A percentile compares a stretch with the other conserved stretches of the same genome.
phyloP scores from a whole-genome alignment of 148 eudicot genomes.

The Oxyria digyna region DNA sequence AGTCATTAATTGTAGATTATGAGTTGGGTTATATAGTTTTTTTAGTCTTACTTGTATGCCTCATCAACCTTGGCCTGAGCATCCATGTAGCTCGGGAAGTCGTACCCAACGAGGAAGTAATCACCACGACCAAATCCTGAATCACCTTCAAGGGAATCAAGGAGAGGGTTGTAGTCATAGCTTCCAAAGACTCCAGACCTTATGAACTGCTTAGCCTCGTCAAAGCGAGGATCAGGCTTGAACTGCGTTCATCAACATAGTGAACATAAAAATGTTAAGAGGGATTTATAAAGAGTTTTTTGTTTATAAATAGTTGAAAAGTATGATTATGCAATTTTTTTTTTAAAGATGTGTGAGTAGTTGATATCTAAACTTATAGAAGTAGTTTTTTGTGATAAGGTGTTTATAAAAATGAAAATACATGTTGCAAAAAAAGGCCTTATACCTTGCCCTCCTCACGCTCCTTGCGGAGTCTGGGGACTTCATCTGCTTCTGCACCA shows the following conservation, averaged over 20 bases:
- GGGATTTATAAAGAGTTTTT: too few relatives aligned
- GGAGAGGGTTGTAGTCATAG: constrained; percentile 92
- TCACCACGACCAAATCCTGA: constrained; percentile 92
- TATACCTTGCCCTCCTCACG: constrained; percentile 86
- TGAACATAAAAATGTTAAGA: background rate
- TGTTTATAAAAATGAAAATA: too few relatives aligned
- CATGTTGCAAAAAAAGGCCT: too few relatives aligned
- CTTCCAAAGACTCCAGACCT: constrained; percentile 93
- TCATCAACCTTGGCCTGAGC: constrained; percentile 84
- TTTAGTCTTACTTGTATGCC: constrained; percentile 92
- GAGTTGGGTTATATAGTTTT: too few relatives aligned
- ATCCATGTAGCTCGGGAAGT: constrained; percentile 89
- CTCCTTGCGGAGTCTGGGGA: constrained; percentile 78
- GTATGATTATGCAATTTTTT: too few relatives aligned
- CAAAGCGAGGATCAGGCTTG: constrained; percentile 90
- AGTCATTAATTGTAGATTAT: background rate
- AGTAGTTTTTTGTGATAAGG: too few relatives aligned
- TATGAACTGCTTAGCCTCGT: constrained; percentile 80
- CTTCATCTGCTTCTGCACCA: constrained; percentile 97
- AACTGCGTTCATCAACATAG: constrained; percentile 29
- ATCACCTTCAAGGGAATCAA: constrained; percentile 87
- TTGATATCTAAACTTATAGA: too few relatives aligned
- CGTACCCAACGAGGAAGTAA: constrained; percentile 89
- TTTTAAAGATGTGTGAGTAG: too few relatives aligned
- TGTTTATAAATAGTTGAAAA: too few relatives aligned